Percentiles rank a stretch among this genome's conserved stretches.
Evolutionary conservation across 768 basidiomycete genomes (phyloP).

Genomic region (Calocera cornea): DNA sequence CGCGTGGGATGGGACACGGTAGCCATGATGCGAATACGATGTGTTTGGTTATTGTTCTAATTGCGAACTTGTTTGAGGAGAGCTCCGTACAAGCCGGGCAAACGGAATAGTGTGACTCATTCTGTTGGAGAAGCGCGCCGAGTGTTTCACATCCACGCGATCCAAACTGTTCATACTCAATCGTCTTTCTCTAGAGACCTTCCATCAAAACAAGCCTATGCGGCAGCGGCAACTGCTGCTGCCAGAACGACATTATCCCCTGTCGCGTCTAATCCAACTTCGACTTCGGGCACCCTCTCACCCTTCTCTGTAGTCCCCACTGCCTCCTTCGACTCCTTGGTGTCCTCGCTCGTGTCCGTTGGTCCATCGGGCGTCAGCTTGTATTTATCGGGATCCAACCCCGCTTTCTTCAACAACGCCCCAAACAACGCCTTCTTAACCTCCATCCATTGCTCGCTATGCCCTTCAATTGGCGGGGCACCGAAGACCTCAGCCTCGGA

Average conservation of each 20-base stretch:
- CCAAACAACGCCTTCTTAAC: background rate
- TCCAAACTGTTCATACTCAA: too few species aligned
- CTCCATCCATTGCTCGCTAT: slow-evolving; percentile 1
- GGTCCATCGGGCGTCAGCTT: background rate
- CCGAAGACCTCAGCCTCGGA: background rate
- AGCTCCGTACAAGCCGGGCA: too few species aligned
- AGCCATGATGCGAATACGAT: too few species aligned
- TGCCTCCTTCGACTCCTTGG: background rate
- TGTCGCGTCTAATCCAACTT: background rate
- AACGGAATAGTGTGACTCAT: too few species aligned
- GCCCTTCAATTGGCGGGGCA: background rate
- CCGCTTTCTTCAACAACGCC: background rate
- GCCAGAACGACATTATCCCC: background rate
- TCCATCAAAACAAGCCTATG: background rate
- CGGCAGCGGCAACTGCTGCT: background rate
- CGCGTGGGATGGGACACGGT: too few species aligned
- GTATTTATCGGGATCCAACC: background rate
- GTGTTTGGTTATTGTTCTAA: too few species aligned
- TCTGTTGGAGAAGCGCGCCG: too few species aligned
- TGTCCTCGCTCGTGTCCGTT: background rate
- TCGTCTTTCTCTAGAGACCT: too few species aligned
- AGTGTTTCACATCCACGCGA: too few species aligned
- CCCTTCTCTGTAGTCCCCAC: background rate
- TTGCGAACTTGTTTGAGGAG: too few species aligned
- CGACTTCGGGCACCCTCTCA: background rate